A percentile compares a stretch with the other conserved stretches of the same genome.
phyloP scores from a whole-genome alignment of 805 yeast genomes.

The Metschnikowia lachancei region DNA sequence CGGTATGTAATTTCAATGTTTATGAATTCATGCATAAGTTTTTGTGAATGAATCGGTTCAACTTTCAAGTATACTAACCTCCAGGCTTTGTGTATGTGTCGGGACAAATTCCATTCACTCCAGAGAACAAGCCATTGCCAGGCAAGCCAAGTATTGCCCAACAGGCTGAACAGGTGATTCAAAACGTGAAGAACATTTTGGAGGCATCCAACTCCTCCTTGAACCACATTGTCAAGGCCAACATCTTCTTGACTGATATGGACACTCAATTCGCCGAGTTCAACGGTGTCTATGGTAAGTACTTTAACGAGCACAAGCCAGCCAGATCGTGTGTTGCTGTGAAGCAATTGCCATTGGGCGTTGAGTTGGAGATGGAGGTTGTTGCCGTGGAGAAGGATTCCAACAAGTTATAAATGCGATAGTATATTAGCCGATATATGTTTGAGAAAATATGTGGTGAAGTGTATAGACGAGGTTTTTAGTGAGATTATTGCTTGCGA shows the following conservation, averaged over 20 bases:
- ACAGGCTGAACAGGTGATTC: conserved; percentile 71
- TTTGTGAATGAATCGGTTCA: not conserved
- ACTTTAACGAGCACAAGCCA: conserved; percentile 78
- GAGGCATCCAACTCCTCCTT: conserved; percentile 83
- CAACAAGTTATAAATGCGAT: conserved; percentile 28
- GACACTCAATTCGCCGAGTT: conserved; percentile 70
- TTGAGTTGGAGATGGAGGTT: conserved; percentile 86
- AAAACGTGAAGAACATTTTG: conserved; percentile 68
- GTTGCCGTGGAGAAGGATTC: conserved; percentile 68
- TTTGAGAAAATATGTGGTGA: not conserved
- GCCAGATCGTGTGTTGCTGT: conserved; percentile 99
- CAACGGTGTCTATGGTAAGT: conserved; percentile 79
- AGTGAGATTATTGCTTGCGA: no score
- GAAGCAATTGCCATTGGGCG: conserved; percentile 83
- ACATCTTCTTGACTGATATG: conserved; percentile 90
- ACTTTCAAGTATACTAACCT: conserved; percentile 16
- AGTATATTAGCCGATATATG: not conserved
- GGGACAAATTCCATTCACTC: conserved; percentile 91
- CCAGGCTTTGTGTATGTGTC: conserved; percentile 81
- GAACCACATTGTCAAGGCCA: conserved; percentile 82
- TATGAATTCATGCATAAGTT: not conserved
- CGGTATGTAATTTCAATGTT: conserved; percentile 38
- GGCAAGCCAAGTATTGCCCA: conserved; percentile 65
- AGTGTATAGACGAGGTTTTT: not conserved
- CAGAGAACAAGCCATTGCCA: conserved; percentile 74